Base-by-base conservation (phyloP, 2,329 filamentous ascomycete genomes). In the Myriosclerotinia duriaeana region DNA sequence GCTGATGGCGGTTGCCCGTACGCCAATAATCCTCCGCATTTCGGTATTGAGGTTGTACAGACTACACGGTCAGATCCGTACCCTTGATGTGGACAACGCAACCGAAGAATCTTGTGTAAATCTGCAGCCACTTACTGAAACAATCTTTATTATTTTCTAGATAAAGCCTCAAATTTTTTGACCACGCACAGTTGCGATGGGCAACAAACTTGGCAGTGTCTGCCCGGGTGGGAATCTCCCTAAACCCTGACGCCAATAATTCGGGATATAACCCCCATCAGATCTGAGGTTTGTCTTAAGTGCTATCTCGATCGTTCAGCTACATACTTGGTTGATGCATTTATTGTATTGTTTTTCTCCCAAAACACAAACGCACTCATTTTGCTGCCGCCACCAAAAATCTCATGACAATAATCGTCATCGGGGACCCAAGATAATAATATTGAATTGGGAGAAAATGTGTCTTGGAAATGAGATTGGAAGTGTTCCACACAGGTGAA, bases 161-260 rank as follows among this genome's bases (percentile, higher is more conserved):
- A 5, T 12, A 14, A 12, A 34, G 12, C 38, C 58, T 60, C 44
- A 50, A 38, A 38, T 14, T 50, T 60, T 60, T 38, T 22, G 30
- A 38, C 8, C 20, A 22, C n/a, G 58, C 20, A 52, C 52, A 48
- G 53, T 65, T 65, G 63, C 42, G 63, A 60, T 65, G 15, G 15
- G 26, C 36, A 65, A 65, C 63, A 59, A 34, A 15, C 22, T 26
- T 59, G n/a, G 30, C 20, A 2, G 40, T 5, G 40, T 44, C 15
- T 44, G 40, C 40, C 40, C 20, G n/a, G 7, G 44, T 48, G 34
- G 56, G n/a, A 36, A 38, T 26, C 8, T 11, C 17, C 42, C 44
- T 22, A 60, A 48, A 22, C 4, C 34, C 34, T 30, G 58, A 61
- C 12, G 44, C 58, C n/a, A 40, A 50, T n/a, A 38, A 8, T 38